Evolutionary conservation across 352 stramenopile genomes (phyloP).

Genomic region (Globisporangium canariense): DNA sequence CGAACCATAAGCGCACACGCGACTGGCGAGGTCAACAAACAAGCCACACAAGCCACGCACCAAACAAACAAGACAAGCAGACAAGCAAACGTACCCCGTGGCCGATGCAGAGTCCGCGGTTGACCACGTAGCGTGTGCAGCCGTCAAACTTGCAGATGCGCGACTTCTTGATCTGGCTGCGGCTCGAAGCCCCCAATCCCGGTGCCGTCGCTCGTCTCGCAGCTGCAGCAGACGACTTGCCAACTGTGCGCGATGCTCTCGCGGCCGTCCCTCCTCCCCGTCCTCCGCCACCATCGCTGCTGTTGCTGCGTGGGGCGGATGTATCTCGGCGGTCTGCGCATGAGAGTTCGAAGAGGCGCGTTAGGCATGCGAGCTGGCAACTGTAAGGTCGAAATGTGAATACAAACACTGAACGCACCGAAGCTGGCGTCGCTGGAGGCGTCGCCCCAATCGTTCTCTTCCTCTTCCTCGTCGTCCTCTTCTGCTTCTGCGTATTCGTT

Average conservation of each 20-base stretch:
- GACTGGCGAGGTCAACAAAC: not conserved
- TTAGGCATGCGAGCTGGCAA: not conserved
- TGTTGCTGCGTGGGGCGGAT: not conserved
- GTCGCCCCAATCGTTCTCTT: conserved; percentile 14
- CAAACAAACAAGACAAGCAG: not conserved
- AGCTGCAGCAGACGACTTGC: conserved; percentile 7
- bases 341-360: not conserved
- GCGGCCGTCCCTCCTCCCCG: not conserved
- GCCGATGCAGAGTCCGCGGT: conserved; percentile 71
- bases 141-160: conserved; percentile 75
- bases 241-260: not conserved
- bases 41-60: too few species aligned
- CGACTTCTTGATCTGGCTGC: conserved; percentile 48
- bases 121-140: conserved; percentile 74
- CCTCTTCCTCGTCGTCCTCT: conserved; percentile 3
- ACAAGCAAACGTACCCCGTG: conserved; percentile 40
- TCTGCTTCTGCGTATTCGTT: not conserved
- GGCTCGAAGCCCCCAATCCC: not conserved
- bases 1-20: not conserved
- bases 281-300: not conserved
- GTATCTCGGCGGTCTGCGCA: not conserved
- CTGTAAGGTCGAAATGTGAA: not conserved
- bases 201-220: not conserved
- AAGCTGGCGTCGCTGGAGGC: conserved; percentile 30
- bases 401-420: conserved; percentile 6